Evolutionary conservation across 176 grass and related monocot species (phyloP).

Genomic region (Oryza punctata): DNA sequence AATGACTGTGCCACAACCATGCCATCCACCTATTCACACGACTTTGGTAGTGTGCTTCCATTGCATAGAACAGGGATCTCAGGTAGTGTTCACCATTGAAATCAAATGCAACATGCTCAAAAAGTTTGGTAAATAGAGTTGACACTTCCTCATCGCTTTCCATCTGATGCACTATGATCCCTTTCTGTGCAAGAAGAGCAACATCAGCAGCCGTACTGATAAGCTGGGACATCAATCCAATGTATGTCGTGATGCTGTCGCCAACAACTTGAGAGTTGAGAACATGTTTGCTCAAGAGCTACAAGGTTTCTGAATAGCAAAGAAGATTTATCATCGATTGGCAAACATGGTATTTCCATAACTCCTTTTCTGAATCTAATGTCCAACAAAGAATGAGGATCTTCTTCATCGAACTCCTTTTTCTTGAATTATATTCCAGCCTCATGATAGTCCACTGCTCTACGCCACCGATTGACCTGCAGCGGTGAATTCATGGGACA

Average conservation of each 20-base stretch:
- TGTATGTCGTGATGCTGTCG: background rate
- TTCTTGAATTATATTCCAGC: background rate
- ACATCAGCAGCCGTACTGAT: constrained; percentile 23
- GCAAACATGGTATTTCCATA: constrained; percentile 20
- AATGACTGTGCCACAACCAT: constrained; percentile 21
- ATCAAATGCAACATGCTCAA: background rate
- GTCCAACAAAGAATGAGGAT: constrained; percentile 29
- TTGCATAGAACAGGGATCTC: background rate
- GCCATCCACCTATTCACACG: constrained; percentile 24
- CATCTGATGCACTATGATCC: constrained; percentile 38
- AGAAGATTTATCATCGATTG: constrained; percentile 23
- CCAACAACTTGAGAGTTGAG: constrained; percentile 15
- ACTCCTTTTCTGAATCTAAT: constrained; percentile 17
- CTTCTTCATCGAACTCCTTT: background rate
- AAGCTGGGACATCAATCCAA: constrained; percentile 15
- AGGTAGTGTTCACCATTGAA: constrained; percentile 11
- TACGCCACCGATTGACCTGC: background rate
- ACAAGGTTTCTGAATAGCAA: constrained; percentile 31
- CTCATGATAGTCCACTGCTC: constrained; percentile 28
- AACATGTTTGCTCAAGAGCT: constrained; percentile 43
- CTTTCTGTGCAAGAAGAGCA: constrained; percentile 18
- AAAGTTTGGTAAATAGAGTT: background rate
- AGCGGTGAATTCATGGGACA: background rate
- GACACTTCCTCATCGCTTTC: constrained; percentile 36
- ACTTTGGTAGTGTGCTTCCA: constrained; percentile 37